These are phyloP conservation scores for Phytophthora megakarya DNA, from an alignment of 352 stramenopile species.

Conservation along the genomic window DNA sequence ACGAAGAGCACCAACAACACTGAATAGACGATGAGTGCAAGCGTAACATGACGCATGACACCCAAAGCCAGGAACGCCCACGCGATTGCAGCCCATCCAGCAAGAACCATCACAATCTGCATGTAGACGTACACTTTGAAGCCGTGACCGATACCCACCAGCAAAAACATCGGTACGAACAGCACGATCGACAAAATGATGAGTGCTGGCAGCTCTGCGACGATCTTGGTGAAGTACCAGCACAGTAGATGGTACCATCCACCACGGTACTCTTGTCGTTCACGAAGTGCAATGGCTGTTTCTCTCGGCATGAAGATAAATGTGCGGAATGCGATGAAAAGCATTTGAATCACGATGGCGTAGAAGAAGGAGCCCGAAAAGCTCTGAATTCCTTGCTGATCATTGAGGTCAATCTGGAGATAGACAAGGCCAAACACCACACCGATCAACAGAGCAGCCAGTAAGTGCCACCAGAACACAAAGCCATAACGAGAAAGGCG, in stretches of 20 bases:
- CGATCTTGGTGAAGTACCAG: constrained; percentile 56
- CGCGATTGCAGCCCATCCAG: constrained; percentile 37
- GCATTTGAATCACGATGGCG: constrained; percentile 51
- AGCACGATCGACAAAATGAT: constrained; percentile 47
- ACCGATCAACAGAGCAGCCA: constrained; percentile 52
- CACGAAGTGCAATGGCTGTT: constrained; percentile 45
- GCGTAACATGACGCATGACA: constrained; percentile 29
- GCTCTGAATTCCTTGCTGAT: constrained; percentile 60
- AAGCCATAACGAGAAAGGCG: constrained; percentile 52
- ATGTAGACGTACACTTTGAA: constrained; percentile 53
- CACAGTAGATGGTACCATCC: constrained; percentile 47
- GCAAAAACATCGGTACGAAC: constrained; percentile 46
- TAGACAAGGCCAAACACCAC: constrained; percentile 52
- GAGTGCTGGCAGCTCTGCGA: constrained; percentile 42
- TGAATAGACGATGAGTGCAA: constrained; percentile 42
- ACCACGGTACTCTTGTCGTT: constrained; percentile 47
- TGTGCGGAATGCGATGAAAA: constrained; percentile 43
- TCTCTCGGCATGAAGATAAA: constrained; percentile 50
- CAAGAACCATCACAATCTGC: constrained; percentile 50
- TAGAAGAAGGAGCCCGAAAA: constrained; percentile 61
- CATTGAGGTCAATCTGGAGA: constrained; percentile 46
- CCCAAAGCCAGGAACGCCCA: constrained; percentile 44
- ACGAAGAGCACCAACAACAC: constrained; percentile 45
- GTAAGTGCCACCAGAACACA: constrained; percentile 46
- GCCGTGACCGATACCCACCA: constrained; percentile 48